These are phyloP conservation scores for Oryza rufipogon DNA, from an alignment of 176 grass and related monocot species.

Conservation along the genomic window DNA sequence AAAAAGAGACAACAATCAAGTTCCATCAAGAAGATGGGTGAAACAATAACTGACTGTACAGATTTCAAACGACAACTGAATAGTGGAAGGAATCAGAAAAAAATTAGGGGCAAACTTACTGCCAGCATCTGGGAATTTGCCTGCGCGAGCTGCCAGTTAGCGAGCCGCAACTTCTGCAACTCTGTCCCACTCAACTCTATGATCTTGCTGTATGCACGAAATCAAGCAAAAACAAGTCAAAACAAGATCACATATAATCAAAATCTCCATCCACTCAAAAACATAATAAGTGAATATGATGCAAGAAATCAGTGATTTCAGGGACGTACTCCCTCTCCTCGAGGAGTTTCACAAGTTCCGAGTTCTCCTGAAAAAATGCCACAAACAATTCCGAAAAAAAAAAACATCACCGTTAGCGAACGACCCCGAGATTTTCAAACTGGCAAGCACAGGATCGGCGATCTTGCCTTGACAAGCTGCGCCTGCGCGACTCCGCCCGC, in stretches of 20 bases:
- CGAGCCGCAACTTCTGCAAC: constrained; percentile 50
- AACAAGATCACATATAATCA: constrained; percentile 7
- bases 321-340: constrained; percentile 50
- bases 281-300: too few species aligned
- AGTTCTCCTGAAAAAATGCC: constrained; percentile 43
- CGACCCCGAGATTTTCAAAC: neutral
- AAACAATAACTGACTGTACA: neutral
- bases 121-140: constrained; percentile 47
- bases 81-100: neutral
- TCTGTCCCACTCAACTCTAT: constrained; percentile 44
- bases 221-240: constrained; percentile 17
- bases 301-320: neutral
- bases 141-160: constrained; percentile 61
- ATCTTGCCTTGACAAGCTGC: constrained; percentile 42
- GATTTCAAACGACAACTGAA: neutral
- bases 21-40: neutral
- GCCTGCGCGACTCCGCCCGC: neutral
- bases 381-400: neutral
- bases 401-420: neutral
- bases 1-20: constrained; percentile 7
- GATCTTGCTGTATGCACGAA: constrained; percentile 41
- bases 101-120: constrained; percentile 27
- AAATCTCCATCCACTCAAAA: neutral
- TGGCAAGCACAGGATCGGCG: neutral
- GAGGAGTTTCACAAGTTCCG: constrained; percentile 43